Evolutionary conservation across 2,329 filamentous ascomycete genomes (phyloP).

Genomic region (Aspergillus luchuensis): DNA sequence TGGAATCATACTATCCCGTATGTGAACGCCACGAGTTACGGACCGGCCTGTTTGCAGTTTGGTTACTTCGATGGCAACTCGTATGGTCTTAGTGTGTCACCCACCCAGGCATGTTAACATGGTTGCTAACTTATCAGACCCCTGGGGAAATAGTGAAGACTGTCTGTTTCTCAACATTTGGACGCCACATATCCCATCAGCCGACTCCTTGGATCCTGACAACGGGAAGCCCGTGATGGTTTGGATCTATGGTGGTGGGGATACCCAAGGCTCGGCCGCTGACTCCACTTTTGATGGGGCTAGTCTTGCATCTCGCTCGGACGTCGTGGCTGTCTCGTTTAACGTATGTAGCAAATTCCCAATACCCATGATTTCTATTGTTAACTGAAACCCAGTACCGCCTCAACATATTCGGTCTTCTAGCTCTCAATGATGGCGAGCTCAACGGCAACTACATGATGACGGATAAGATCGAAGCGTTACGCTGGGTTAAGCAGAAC

Average conservation of each 20-base stretch:
- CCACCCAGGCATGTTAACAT: not conserved
- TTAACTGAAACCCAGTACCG: not conserved
- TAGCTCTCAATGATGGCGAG: not conserved
- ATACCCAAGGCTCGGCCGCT: not conserved
- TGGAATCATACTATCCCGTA: not conserved
- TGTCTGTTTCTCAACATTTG: not conserved
- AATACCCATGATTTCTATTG: too few species aligned
- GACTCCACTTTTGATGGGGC: not conserved
- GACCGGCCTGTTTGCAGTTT: slow-evolving; percentile 5
- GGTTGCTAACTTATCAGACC: not conserved
- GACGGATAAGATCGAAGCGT: not conserved
- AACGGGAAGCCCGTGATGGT: not conserved
- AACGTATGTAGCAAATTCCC: not conserved
- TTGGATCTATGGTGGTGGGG: not conserved
- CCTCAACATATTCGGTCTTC: not conserved
- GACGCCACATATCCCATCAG: not conserved
- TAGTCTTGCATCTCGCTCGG: not conserved
- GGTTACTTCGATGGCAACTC: not conserved
- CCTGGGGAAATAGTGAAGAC: not conserved
- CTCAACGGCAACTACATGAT: slow-evolving; percentile 1
- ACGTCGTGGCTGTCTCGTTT: slow-evolving; percentile 4
- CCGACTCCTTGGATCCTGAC: not conserved
- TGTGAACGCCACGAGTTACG: slow-evolving; percentile 12
- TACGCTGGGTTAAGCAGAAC: slow-evolving; percentile 12
- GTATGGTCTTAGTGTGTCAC: not conserved